These are phyloP conservation scores for Lanmaoa rubissima DNA, from an alignment of 768 basidiomycete genomes.

Conservation along the genomic window DNA sequence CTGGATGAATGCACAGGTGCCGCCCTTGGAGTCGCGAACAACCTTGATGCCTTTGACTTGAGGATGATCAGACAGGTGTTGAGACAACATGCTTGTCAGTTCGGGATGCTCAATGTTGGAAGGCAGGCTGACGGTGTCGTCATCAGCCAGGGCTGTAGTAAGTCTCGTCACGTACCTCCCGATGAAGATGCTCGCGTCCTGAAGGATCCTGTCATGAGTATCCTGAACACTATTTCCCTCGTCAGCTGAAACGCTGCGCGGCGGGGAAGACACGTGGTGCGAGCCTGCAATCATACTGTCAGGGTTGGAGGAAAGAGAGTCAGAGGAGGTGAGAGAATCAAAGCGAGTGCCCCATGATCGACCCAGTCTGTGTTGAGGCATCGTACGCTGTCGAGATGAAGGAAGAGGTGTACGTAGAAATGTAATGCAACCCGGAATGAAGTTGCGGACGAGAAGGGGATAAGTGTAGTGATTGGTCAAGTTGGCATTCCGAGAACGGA, in stretches of 20 bases:
- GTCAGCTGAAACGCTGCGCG: constrained; percentile 13
- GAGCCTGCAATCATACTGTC: constrained; percentile 14
- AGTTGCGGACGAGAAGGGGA: constrained; percentile 4
- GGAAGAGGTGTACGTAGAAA: constrained; percentile 16
- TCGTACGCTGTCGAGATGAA: constrained; percentile 29
- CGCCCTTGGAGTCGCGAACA: constrained; percentile 72
- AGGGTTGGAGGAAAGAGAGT: constrained; percentile 41
- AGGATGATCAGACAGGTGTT: constrained; percentile 65
- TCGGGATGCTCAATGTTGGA: constrained; percentile 63
- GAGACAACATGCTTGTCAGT: constrained; percentile 55
- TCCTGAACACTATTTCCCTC: constrained; percentile 36
- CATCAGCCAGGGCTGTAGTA: constrained; percentile 4
- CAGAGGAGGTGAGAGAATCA: constrained; percentile 56
- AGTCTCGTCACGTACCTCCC: constrained; percentile 56
- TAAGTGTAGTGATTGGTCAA: constrained; percentile 16
- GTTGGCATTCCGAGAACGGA: constrained; percentile 22
- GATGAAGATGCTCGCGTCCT: constrained; percentile 81
- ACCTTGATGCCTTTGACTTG: constrained; percentile 68
- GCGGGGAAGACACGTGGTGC: constrained; percentile 15
- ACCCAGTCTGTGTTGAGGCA: constrained; percentile 45
- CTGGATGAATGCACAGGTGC: constrained; percentile 83
- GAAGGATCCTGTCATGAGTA: constrained; percentile 48
- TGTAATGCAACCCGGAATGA: constrained; percentile 9
- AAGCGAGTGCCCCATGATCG: constrained; percentile 74
- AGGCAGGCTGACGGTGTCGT: constrained; percentile 52